These are phyloP conservation scores for Rubus idaeus DNA, from an alignment of 306 rosid genomes.

Conservation along the genomic window DNA sequence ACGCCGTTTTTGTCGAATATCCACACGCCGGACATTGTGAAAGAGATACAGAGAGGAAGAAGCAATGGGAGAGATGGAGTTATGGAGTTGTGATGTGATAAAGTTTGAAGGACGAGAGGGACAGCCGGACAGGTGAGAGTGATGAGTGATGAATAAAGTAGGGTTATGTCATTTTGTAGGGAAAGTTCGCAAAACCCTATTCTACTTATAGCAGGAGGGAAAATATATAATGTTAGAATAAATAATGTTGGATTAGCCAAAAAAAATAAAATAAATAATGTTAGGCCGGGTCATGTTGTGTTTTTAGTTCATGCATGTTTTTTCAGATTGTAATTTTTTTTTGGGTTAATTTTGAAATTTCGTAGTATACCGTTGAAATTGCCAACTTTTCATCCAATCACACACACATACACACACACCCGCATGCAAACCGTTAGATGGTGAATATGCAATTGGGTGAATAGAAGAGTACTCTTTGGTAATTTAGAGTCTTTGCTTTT, in stretches of 20 bases:
- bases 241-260: no score
- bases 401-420: no score
- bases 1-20: constrained; percentile 89
- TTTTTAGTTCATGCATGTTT: neutral
- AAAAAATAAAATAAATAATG: no score
- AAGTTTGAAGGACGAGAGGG: neutral
- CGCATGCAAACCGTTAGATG: no score
- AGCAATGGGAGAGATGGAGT: neutral
- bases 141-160: neutral
- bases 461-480: no score
- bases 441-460: no score
- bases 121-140: neutral
- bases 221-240: no score
- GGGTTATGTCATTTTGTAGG: neutral
- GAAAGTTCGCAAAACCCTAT: constrained; percentile 2
- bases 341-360: no score
- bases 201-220: constrained; percentile 1
- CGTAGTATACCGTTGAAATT: no score
- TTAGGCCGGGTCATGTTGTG: no score
- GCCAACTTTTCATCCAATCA: no score
- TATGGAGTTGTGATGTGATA: neutral
- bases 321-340: neutral
- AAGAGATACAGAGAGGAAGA: neutral
- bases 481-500: no score
- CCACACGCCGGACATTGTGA: constrained; percentile 88